Evolutionary conservation across 108 stramenopile genomes (phyloP), one percentile per base, ranked within the genome.

Genomic region (Halocafeteria seosinensis): DNA sequence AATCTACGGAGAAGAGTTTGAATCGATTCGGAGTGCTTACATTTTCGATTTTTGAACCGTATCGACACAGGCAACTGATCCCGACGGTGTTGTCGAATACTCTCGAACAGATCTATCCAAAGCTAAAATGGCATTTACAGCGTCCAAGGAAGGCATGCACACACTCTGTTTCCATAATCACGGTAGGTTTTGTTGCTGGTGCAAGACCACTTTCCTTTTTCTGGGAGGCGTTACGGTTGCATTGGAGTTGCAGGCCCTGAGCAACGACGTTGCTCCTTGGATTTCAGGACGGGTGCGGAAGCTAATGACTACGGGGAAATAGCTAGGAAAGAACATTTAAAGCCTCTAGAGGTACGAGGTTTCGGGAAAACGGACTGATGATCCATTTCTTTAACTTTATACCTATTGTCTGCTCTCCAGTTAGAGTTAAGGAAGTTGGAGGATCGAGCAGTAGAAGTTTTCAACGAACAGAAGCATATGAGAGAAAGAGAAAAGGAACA

Each of bases 311-410:
- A 2, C 12, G 17, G 13, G 6, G 12, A 28, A 6, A 35, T 28
- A 2, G 57, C 57, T 12, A 59, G 36, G 57, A 59, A 6, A 35
- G 57, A 59, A 35, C 57, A 59, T 11, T 35, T 59, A 35, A 6
- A 59, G 57, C 57, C 57, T 33, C 17, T 59, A 12, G 57, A 59
- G 28, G n/a, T n/a, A n/a, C n/a, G n/a, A n/a, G n/a, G n/a, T n/a
- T n/a, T n/a, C n/a, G n/a, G n/a, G n/a, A n/a, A n/a, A n/a, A n/a
- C n/a, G n/a, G n/a, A n/a, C n/a, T n/a, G n/a, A n/a, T n/a, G n/a
- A n/a, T n/a, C n/a, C n/a, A n/a, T n/a, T n/a, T n/a, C n/a, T n/a
- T n/a, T n/a, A n/a, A n/a, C n/a, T n/a, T n/a, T n/a, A n/a, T n/a
- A n/a, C n/a, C n/a, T n/a, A n/a, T n/a, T n/a, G n/a, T n/a, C n/a